These are phyloP conservation scores for Dendrobium nobile DNA, from an alignment of 106 monocot genomes.

Conservation along the genomic window DNA sequence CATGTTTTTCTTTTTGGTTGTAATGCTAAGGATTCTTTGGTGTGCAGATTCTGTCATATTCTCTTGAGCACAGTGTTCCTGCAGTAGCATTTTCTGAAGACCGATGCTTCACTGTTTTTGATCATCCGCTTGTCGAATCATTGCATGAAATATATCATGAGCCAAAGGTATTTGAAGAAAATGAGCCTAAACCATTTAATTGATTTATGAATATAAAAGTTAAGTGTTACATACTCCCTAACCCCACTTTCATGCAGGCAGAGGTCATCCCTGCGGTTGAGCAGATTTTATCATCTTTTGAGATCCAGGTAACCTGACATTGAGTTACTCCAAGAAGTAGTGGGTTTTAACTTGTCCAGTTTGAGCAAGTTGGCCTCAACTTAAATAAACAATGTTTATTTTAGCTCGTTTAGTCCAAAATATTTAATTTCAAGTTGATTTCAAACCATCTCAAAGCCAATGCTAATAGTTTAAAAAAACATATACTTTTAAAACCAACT, in stretches of 20 bases:
- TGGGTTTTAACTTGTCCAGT: neutral
- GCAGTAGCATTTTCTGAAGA: slow-evolving; percentile 85
- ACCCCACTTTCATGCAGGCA: slow-evolving; percentile 40
- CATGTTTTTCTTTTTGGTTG: neutral
- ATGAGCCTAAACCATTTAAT: neutral
- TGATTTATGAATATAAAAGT: neutral
- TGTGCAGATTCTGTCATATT: slow-evolving; percentile 82
- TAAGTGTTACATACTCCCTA: neutral
- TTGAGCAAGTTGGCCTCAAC: neutral
- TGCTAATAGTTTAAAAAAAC: neutral
- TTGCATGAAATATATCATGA: slow-evolving; percentile 80
- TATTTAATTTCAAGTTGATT: neutral
- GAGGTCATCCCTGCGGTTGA: slow-evolving; percentile 70
- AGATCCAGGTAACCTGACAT: slow-evolving; percentile 57
- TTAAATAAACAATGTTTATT: neutral
- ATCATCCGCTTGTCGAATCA: slow-evolving; percentile 72
- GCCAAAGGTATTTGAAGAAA: slow-evolving; percentile 56
- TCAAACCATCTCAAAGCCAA: neutral
- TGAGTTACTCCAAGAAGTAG: neutral
- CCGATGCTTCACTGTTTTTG: slow-evolving; percentile 67
- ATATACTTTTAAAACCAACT: too few species aligned
- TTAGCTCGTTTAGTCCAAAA: neutral
- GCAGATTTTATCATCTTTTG: slow-evolving; percentile 56
- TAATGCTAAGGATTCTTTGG: neutral
- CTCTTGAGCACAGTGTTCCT: slow-evolving; percentile 70